These are phyloP conservation scores for Coleophoma crateriformis DNA, from an alignment of 2,329 filamentous ascomycete genomes.

Conservation along the genomic window DNA sequence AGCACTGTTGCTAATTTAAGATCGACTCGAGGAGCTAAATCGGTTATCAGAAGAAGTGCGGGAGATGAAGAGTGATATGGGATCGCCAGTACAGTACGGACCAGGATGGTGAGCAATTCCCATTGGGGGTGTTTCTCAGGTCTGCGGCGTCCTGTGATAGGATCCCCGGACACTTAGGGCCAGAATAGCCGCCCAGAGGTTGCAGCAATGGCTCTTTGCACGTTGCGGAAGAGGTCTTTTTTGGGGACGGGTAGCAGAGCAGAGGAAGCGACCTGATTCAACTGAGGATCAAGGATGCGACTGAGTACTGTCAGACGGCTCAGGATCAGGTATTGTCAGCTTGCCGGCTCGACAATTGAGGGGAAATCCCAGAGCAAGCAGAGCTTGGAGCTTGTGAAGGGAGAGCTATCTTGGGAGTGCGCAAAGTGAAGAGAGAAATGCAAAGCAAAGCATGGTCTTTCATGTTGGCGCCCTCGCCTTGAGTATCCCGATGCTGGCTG, in stretches of 20 bases:
- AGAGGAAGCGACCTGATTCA: constrained; percentile 3
- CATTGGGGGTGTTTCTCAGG: constrained; percentile 7
- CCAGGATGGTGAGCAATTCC: constrained; percentile 9
- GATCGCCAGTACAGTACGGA: constrained; percentile 10
- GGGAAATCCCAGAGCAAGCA: too few species aligned
- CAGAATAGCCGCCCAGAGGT: constrained; percentile 22
- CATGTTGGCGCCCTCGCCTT: constrained; percentile 1
- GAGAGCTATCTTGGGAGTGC: too few species aligned
- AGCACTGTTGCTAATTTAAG: constrained; percentile 20
- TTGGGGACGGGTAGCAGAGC: neutral
- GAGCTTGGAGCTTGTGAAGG: too few species aligned
- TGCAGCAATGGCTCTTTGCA: constrained; percentile 8
- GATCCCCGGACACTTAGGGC: constrained; percentile 11
- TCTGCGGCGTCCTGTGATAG: constrained; percentile 12
- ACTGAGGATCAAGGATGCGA: neutral
- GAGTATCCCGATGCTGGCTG: neutral
- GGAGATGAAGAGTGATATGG: constrained; percentile 17
- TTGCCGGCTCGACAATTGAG: neutral
- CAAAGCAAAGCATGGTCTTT: neutral
- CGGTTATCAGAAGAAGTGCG: constrained; percentile 13
- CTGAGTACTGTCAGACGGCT: neutral
- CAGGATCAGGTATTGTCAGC: neutral
- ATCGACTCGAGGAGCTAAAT: constrained; percentile 17
- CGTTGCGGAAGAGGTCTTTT: constrained; percentile 2
- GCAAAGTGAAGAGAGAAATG: too few species aligned